These are phyloP conservation scores for Phalaenopsis equestris DNA, from an alignment of 106 monocot genomes.

Conservation along the genomic window DNA sequence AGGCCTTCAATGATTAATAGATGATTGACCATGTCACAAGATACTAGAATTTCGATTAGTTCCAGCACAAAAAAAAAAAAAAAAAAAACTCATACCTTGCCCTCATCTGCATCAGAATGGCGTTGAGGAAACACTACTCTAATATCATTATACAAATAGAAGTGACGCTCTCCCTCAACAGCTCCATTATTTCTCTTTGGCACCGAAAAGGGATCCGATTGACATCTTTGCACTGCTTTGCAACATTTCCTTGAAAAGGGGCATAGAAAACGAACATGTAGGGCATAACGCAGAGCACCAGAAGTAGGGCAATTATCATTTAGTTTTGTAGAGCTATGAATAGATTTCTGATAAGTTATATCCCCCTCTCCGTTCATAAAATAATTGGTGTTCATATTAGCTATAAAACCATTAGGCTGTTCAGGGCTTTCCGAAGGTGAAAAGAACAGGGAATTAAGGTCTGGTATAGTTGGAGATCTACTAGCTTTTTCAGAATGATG, in stretches of 20 bases:
- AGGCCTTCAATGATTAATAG: background rate
- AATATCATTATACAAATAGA: conserved; percentile 91
- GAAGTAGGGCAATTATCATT: conserved; percentile 29
- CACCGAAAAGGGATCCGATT: conserved; percentile 62
- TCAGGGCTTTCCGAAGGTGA: conserved; percentile 7
- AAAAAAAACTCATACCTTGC: conserved; percentile 47
- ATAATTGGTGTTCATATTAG: conserved; percentile 4
- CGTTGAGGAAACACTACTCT: conserved; percentile 92
- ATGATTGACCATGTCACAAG: background rate
- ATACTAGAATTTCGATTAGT: background rate
- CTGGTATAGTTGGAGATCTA: conserved; percentile 15
- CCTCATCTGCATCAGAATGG: conserved; percentile 93
- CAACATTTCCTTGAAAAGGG: conserved; percentile 36
- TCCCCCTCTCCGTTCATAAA: conserved; percentile 1
- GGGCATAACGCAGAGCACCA: conserved; percentile 77
- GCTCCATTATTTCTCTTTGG: conserved; percentile 21
- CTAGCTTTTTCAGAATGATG: conserved; percentile 1
- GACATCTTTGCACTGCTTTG: conserved; percentile 58
- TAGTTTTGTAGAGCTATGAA: conserved; percentile 23
- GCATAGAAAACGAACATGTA: conserved; percentile 84
- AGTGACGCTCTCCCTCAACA: conserved; percentile 46
- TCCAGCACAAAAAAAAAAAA: background rate
- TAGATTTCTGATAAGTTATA: conserved; percentile 16
- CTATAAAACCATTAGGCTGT: conserved; percentile 9
- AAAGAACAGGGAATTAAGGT: conserved; percentile 4